phyloP scores from a whole-genome alignment of 805 yeast species.

The Clavispora phyllophila region DNA sequence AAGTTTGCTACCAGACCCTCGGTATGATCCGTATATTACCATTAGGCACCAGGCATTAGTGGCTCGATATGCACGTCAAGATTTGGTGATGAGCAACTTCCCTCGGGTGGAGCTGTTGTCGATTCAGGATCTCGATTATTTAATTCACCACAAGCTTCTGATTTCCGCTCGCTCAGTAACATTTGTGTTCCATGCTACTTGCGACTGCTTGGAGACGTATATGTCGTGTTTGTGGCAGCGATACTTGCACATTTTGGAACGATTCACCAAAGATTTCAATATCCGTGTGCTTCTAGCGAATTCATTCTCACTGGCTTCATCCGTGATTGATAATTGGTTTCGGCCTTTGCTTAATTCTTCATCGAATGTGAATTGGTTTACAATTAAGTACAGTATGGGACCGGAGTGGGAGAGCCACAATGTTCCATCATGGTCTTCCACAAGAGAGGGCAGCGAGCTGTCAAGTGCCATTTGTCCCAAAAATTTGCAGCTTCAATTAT shows the following conservation, averaged over 20 bases:
- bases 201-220: constrained; percentile 4
- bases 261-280: constrained; percentile 11
- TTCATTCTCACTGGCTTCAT: constrained; percentile 6
- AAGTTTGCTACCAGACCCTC: background rate
- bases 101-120: constrained; percentile 6
- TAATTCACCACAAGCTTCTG: constrained; percentile 12
- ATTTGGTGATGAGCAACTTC: constrained; percentile 10
- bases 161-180: constrained; percentile 19
- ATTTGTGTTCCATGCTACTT: constrained; percentile 11
- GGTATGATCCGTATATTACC: constrained; percentile 2
- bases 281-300: constrained; percentile 13
- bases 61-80: constrained; percentile 9
- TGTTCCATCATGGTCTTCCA: background rate
- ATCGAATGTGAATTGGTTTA: constrained; percentile 9
- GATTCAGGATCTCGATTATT: constrained; percentile 13
- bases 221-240: constrained; percentile 4
- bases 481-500: constrained; percentile 17
- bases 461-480: background rate
- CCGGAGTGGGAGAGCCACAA: background rate
- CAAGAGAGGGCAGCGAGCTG: background rate
- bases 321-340: constrained; percentile 7
- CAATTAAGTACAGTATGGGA: constrained; percentile 9
- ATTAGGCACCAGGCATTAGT: constrained; percentile 12
- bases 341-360: constrained; percentile 11
- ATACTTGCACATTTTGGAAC: constrained; percentile 10